A percentile compares a stretch with the other conserved stretches of the same genome.
phyloP scores from a whole-genome alignment of 352 stramenopile species.

The Phytophthora hibernalis region DNA sequence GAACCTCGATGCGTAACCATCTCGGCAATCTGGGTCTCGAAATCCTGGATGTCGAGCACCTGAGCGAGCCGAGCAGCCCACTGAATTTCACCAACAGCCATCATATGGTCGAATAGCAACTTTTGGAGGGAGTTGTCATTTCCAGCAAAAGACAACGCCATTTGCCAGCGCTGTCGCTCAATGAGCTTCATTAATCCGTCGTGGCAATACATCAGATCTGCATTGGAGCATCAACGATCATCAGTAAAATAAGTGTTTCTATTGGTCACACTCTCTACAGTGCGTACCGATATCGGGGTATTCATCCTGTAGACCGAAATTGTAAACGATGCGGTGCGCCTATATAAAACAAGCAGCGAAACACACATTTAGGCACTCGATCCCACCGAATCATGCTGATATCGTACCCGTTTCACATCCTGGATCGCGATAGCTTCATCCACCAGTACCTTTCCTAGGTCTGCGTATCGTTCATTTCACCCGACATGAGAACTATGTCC shows the following conservation, averaged over 20 bases:
- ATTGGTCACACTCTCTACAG: not conserved
- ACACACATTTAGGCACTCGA: not conserved
- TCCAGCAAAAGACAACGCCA: constrained; percentile 75
- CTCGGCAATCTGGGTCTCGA: constrained; percentile 35
- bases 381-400: not conserved
- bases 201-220: constrained; percentile 65
- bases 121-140: constrained; percentile 57
- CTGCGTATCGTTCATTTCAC: constrained; percentile 22
- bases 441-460: constrained; percentile 51
- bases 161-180: constrained; percentile 68
- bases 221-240: constrained; percentile 1
- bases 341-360: constrained; percentile 13
- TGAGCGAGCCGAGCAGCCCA: constrained; percentile 49
- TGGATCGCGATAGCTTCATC: constrained; percentile 61
- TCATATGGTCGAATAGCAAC: constrained; percentile 56
- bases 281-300: constrained; percentile 67
- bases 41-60: constrained; percentile 50
- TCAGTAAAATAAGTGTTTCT: not conserved
- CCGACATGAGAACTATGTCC: not conserved
- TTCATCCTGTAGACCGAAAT: constrained; percentile 55
- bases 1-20: constrained; percentile 24
- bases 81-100: constrained; percentile 49
- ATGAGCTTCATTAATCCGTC: constrained; percentile 72
- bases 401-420: constrained; percentile 68
- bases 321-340: constrained; percentile 70